These are phyloP conservation scores for Haberlea rhodopensis DNA, from an alignment of 257 asterid genomes.

Conservation along the genomic window DNA sequence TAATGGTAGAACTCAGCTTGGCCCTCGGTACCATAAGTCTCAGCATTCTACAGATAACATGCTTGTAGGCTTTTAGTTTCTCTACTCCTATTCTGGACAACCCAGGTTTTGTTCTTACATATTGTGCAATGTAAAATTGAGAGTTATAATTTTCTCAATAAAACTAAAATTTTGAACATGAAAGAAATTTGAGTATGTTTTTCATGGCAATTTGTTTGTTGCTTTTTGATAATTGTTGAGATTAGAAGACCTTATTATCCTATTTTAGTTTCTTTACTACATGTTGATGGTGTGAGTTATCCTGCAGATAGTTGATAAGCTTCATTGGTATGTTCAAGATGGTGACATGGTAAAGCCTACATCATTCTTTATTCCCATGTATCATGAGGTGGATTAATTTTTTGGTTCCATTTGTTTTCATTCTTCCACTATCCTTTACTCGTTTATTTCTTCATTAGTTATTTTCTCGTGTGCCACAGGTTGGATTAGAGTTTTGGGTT, in stretches of 20 bases:
- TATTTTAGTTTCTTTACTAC: conserved; percentile 12
- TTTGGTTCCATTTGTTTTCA: background rate
- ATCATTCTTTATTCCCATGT: conserved; percentile 4
- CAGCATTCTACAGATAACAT: background rate
- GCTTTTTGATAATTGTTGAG: too few species aligned
- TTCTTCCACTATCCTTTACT: background rate
- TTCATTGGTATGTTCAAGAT: conserved; percentile 74
- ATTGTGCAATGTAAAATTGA: too few species aligned
- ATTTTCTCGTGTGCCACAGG: background rate
- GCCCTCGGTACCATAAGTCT: background rate
- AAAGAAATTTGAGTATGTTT: background rate
- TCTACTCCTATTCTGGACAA: background rate
- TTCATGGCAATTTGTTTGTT: background rate
- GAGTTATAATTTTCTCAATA: too few species aligned
- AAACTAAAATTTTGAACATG: too few species aligned
- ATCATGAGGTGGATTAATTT: background rate
- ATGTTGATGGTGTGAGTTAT: conserved; percentile 22
- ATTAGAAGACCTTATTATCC: background rate
- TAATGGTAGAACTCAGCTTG: background rate
- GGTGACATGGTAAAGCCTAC: conserved; percentile 69
- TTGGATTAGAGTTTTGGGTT: background rate
- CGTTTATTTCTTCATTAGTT: background rate
- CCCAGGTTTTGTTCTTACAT: too few species aligned
- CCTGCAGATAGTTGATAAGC: conserved; percentile 78
- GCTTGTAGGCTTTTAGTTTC: conserved; percentile 14